Evolutionary conservation across 495 filamentous ascomycete species (phyloP).

Genomic region (Xylona heveae): DNA sequence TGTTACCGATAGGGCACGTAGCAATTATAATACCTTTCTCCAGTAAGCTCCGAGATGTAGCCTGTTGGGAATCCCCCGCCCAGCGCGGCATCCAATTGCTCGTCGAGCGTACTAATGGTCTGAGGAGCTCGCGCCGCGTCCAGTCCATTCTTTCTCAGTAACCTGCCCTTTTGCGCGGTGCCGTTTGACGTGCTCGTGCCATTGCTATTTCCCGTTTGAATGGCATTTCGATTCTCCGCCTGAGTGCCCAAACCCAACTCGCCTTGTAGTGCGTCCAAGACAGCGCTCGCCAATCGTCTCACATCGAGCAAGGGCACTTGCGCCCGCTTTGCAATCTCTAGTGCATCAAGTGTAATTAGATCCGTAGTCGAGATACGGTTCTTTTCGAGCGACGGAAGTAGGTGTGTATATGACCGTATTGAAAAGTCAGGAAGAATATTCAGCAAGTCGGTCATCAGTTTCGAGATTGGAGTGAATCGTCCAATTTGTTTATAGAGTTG

Average conservation of each 20-base stretch:
- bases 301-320: constrained; percentile 64
- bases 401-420: constrained; percentile 41
- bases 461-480: no score
- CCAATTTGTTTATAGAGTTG: no score
- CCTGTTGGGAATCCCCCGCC: constrained; percentile 71
- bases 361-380: constrained; percentile 57
- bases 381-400: constrained; percentile 63
- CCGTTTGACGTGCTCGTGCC: no score
- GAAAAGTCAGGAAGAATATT: constrained; percentile 63
- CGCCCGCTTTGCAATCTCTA: constrained; percentile 72
- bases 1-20: no score
- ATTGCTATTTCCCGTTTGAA: no score
- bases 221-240: not conserved
- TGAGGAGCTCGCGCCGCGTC: constrained; percentile 24
- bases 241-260: constrained; percentile 27
- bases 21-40: constrained; percentile 52
- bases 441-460: constrained; percentile 89
- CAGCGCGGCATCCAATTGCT: constrained; percentile 47
- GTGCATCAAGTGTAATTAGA: constrained; percentile 61
- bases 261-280: constrained; percentile 42
- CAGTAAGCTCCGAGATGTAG: constrained; percentile 75
- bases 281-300: constrained; percentile 38
- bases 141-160: constrained; percentile 17
- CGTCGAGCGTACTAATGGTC: constrained; percentile 63
- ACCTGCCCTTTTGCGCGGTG: not conserved